A percentile compares a stretch with the other conserved stretches of the same genome.
phyloP scores from a whole-genome alignment of 2,329 filamentous ascomycete genomes.

The Botrytis byssoidea region DNA sequence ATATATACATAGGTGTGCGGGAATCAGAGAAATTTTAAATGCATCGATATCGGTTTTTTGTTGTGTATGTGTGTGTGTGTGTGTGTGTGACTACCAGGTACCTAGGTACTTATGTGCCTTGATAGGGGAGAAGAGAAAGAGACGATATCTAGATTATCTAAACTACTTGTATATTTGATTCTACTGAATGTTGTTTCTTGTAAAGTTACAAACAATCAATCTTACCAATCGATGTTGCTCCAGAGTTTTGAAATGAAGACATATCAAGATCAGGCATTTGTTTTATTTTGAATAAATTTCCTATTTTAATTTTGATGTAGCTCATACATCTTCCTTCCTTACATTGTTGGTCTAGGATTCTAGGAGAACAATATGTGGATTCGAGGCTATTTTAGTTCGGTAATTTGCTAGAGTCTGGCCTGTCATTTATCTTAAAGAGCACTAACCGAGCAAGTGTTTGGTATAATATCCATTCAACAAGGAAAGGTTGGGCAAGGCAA shows the following conservation, averaged over 20 bases:
- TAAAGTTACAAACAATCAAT: not conserved
- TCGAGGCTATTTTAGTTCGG: not conserved
- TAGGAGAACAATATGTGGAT: not conserved
- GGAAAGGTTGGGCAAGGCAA: not conserved
- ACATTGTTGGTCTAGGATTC: too few species aligned
- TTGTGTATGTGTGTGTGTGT: not conserved
- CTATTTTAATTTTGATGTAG: too few species aligned
- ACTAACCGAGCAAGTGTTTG: not conserved
- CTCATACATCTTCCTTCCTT: too few species aligned
- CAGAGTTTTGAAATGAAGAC: not conserved
- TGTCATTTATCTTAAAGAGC: not conserved
- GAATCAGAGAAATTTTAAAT: not conserved
- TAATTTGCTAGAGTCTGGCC: not conserved
- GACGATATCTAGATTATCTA: not conserved
- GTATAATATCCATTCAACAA: not conserved
- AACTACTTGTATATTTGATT: not conserved
- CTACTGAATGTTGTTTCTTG: not conserved
- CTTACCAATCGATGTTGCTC: not conserved
- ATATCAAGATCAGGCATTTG: not conserved
- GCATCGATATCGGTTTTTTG: not conserved
- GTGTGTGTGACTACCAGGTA: not conserved
- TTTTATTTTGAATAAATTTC: not conserved
- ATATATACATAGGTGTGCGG: not conserved
- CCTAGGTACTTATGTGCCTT: not conserved
- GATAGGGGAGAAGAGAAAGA: not conserved